These are phyloP conservation scores for Candida boidinii DNA, from an alignment of 805 yeast genomes.

Conservation along the genomic window DNA sequence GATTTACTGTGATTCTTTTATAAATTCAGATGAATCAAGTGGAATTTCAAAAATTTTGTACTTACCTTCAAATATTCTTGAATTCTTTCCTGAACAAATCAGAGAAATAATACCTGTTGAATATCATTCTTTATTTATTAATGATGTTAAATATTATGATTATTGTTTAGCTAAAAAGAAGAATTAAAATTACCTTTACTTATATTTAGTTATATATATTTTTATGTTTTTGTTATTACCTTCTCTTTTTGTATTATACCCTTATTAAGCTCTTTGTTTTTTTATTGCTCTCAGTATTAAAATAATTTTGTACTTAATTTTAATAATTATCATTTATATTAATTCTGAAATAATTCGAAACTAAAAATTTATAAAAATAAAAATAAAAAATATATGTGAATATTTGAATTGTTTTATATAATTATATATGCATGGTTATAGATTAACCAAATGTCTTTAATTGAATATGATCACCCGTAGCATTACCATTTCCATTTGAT, in stretches of 20 bases:
- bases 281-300: too few species aligned
- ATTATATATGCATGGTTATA: background rate
- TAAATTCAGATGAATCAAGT: conserved; percentile 43
- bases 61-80: conserved; percentile 30
- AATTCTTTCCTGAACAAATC: background rate
- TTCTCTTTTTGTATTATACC: too few species aligned
- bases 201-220: too few species aligned
- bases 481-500: conserved; percentile 9
- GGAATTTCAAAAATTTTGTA: conserved; percentile 49
- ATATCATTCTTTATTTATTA: conserved; percentile 5
- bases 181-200: too few species aligned
- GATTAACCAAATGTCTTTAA: conserved; percentile 37
- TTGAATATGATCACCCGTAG: conserved; percentile 34
- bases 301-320: too few species aligned
- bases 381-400: background rate
- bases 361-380: background rate
- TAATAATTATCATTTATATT: too few species aligned
- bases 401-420: too few species aligned
- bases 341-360: background rate
- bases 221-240: too few species aligned
- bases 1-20: conserved; percentile 38
- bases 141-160: conserved; percentile 12
- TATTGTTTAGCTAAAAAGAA: conserved; percentile 14
- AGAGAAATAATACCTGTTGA: too few species aligned
- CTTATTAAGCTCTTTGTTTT: too few species aligned